Base-by-base conservation (phyloP, 768 basidiomycete species). In the Suillus placidus region DNA sequence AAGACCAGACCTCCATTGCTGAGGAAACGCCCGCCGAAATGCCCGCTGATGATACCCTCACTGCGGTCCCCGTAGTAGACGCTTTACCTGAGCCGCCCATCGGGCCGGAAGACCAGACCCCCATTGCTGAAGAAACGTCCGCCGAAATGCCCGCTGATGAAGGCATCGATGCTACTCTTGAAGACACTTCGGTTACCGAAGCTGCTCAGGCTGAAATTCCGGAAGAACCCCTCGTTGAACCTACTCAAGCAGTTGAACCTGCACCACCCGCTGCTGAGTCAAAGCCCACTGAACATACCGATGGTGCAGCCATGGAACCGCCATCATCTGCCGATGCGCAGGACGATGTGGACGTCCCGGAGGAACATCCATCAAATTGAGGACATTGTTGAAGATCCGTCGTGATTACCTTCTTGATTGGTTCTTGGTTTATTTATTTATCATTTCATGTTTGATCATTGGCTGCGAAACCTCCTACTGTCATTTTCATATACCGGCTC, bases 401-500 rank as follows among this genome's bases (percentile, higher is more conserved):
- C 2, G 43, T n/a, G 26, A 20, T 60, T 42, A 40, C 18, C 30
- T 20, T 60, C 6, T 60, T 30, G 57, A 10, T 40, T 60, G 37
- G 14, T 38, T 58, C 6, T 42, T 30, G 18, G 52, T 32, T 54
- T 52, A 4, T 54, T 26, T 58, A 34, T 58, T 40, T 40, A 58
- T 30, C 37, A 10, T 58, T 60, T 60, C 18, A 42, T 60, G 58
- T 40, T 42, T 60, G 30, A 52, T 30, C 35, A 42, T 37, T 60
- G 65, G 66, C 51, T 34, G 52, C 51, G 63, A 49, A 38, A 51
- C 61, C 45, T 34, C 40, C 52, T n/a, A 64, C 52, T 65, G 51
- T 61, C 13, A 32, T 34, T 62, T 60, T 32, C 70, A 30, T 57
- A 67, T 60, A 54, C 70, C 64, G 6, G 49, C 47, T 26, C 47